Conservation (phyloP, 2,329 filamentous ascomycete genomes). For the Fusarium sulawesiense region DNA sequence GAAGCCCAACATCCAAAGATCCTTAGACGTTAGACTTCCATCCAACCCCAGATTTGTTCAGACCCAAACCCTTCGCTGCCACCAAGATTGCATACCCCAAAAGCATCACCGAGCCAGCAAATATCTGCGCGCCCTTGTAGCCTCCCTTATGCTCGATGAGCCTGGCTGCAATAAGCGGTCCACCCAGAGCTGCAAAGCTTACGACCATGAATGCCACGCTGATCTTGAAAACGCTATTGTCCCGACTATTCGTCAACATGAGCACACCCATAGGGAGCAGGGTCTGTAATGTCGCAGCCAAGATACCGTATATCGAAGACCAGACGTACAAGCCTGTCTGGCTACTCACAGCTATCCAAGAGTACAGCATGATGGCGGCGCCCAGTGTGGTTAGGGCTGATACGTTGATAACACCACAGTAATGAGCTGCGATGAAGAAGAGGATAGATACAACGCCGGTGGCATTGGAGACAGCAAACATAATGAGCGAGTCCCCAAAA, state of each 20-base stretch:
- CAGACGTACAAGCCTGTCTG: slow-evolving; percentile 69
- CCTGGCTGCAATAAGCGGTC: slow-evolving; percentile 63
- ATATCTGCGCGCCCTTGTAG: slow-evolving; percentile 62
- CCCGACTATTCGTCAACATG: slow-evolving; percentile 63
- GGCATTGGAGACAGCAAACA: slow-evolving; percentile 74
- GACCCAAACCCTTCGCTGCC: slow-evolving; percentile 54
- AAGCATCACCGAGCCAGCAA: slow-evolving; percentile 57
- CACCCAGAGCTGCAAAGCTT: slow-evolving; percentile 64
- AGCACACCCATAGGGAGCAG: slow-evolving; percentile 71
- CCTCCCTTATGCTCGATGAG: slow-evolving; percentile 58
- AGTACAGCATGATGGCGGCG: slow-evolving; percentile 59
- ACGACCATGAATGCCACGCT: slow-evolving; percentile 69
- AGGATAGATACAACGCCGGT: slow-evolving; percentile 67
- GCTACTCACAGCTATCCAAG: slow-evolving; percentile 68
- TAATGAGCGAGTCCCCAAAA: slow-evolving; percentile 65
- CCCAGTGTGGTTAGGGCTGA: slow-evolving; percentile 61
- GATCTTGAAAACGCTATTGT: slow-evolving; percentile 65
- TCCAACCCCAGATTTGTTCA: slow-evolving; percentile 52
- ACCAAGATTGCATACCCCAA: slow-evolving; percentile 55
- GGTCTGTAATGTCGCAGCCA: slow-evolving; percentile 70
- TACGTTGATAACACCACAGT: slow-evolving; percentile 69
- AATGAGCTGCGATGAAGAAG: slow-evolving; percentile 68
- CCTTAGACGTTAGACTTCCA: slow-evolving; percentile 55
- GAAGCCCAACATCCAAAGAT: neutral
- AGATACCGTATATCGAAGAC: slow-evolving; percentile 70